Base-by-base conservation (phyloP, 2,329 filamentous ascomycete genomes). In the Emergomyces pasteurianus region DNA sequence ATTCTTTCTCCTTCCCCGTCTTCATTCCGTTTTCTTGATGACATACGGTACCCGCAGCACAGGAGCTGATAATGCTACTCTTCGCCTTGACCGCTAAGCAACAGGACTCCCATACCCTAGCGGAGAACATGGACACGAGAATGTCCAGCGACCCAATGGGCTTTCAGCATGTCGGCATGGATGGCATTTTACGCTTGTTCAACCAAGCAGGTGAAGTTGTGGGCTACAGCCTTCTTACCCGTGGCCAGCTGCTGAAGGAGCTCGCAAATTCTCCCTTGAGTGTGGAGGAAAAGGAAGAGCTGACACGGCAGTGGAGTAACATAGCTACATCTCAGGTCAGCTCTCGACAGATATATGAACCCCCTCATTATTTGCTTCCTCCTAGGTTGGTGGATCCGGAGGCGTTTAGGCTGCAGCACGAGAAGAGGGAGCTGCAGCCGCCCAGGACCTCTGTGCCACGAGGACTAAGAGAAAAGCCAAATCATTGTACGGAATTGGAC, bases 211-310 rank as follows among this genome's bases (percentile, higher is more conserved):
- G 42, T 8, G 7, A 18, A 7, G 42, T 43, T 18, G 18, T 43
- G 6, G 18, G 21, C 42, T 43, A 43, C 6, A 0, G 18, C 6
- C 18, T 0, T 6, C 42, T 43, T 2, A 21, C 1, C 42, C 18
- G 5, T 1, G 18, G 2, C 7, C 18, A 43, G 8, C 1, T 43
- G 6, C 6, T n/a, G 18, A 16, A 1, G 1, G 0, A 6, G 6
- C 7, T 43, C 42, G 14, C 18, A 8, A 6, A 1, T 0, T 43
- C 42, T n/a, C 6, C 6, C 18, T 5, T 7, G n/a, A n/a, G 1
- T n/a, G 1, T 9, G 9, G 1, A 43, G 18, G 42, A 43, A 18
- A 43, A 43, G 42, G 6, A n/a, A n/a, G 7, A n/a, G n/a, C 7
- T 43, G 42, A n/a, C 18, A n/a, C 7, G 7, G 4, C 6, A 6